phyloP scores from a whole-genome alignment of 805 yeast genomes.

The Blastobotrys attinorum region DNA sequence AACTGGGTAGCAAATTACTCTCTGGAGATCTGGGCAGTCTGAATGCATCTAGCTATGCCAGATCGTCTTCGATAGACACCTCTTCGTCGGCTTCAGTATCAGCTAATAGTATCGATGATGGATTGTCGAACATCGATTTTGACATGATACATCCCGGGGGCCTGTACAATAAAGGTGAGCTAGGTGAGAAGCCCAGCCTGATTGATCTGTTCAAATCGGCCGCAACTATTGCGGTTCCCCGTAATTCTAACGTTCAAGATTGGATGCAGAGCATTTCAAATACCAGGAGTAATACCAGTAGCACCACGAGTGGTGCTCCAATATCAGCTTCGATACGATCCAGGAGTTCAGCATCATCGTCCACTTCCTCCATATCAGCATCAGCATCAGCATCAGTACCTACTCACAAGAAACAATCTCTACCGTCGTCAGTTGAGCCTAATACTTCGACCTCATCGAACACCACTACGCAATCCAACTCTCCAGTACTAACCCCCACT shows the following conservation, averaged over 20 bases:
- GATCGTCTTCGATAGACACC: neutral
- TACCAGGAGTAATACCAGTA: neutral
- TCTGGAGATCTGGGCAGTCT: neutral
- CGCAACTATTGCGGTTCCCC: neutral
- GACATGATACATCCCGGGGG: neutral
- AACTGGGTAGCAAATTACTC: neutral
- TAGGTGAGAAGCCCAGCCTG: constrained; percentile 1
- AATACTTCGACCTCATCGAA: too few species aligned
- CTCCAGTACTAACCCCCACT: neutral
- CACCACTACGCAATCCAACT: too few species aligned
- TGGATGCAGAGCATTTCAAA: neutral
- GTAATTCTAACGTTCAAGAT: neutral
- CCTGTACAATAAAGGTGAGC: neutral
- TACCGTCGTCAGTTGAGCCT: too few species aligned
- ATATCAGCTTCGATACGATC: neutral
- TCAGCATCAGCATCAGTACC: neutral
- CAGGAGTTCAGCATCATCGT: neutral
- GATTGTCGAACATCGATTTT: constrained; percentile 1
- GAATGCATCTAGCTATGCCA: neutral
- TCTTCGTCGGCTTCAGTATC: too few species aligned
- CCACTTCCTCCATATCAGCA: neutral
- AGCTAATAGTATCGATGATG: too few species aligned
- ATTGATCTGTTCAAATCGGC: constrained; percentile 2
- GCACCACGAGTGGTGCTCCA: neutral
- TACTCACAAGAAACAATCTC: neutral